phyloP scores from a whole-genome alignment of 495 filamentous ascomycete genomes.

The Penicillium lividum region DNA sequence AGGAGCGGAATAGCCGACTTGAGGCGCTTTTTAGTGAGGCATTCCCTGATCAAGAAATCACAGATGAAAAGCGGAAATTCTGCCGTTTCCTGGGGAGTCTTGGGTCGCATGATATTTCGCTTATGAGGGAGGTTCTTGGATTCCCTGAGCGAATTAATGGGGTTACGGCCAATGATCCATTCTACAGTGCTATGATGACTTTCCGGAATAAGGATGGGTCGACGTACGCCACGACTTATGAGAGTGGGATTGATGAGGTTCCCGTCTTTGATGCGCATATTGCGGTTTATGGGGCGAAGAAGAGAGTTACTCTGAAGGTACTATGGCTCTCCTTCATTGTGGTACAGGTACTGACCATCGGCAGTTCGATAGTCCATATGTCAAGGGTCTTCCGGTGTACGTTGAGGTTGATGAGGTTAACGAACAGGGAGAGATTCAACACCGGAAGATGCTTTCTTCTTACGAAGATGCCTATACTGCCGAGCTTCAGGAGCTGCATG shows the following conservation, averaged over 20 bases:
- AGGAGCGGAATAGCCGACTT: conserved; percentile 22
- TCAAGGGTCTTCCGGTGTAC: conserved; percentile 52
- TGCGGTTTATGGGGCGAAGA: conserved; percentile 43
- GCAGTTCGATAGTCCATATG: conserved; percentile 51
- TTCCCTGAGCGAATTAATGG: conserved; percentile 34
- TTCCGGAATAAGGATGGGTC: conserved; percentile 23
- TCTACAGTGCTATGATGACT: conserved; percentile 39
- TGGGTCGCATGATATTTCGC: conserved; percentile 49
- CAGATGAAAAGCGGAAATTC: conserved; percentile 30
- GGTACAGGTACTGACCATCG: conserved; percentile 15
- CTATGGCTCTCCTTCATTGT: background rate
- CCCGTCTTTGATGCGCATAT: conserved; percentile 50
- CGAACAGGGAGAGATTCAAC: conserved; percentile 31
- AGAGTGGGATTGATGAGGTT: conserved; percentile 25
- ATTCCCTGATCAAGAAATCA: conserved; percentile 21
- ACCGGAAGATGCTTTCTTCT: conserved; percentile 31
- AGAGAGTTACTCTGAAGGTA: conserved; percentile 27
- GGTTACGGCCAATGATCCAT: conserved; percentile 30
- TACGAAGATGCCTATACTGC: conserved; percentile 55
- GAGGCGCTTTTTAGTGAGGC: conserved; percentile 29
- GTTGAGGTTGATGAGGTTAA: conserved; percentile 44
- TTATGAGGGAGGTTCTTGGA: conserved; percentile 53
- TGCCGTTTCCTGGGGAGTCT: conserved; percentile 43
- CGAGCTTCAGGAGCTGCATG: conserved; percentile 46
- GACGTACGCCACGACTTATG: conserved; percentile 10